These are phyloP conservation scores for Phyllosticta citriasiana DNA, from an alignment of 2,329 filamentous ascomycete genomes.

Conservation along the genomic window DNA sequence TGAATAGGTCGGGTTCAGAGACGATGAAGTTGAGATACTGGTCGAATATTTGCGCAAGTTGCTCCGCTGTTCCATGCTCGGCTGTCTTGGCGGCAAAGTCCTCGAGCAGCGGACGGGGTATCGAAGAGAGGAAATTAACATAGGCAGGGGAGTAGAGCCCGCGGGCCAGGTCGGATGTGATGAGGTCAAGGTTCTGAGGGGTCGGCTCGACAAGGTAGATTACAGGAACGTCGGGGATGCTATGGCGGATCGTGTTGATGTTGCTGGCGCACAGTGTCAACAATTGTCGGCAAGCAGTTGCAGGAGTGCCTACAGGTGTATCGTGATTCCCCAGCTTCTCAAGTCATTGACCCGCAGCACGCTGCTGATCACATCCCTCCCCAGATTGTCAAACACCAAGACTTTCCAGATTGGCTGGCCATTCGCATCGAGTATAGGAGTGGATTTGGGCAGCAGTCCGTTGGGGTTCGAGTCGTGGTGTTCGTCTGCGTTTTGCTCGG, in stretches of 20 bases:
- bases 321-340: conserved; percentile 86
- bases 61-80: conserved; percentile 71
- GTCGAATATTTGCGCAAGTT: conserved; percentile 86
- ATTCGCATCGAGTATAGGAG: conserved; percentile 74
- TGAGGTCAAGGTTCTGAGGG: conserved; percentile 64
- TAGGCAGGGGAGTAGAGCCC: conserved; percentile 89
- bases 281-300: background rate
- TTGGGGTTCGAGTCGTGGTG: conserved; percentile 53
- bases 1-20: conserved; percentile 90
- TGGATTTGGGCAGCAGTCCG: conserved; percentile 55
- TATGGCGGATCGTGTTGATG: conserved; percentile 69
- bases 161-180: conserved; percentile 76
- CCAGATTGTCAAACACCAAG: conserved; percentile 84
- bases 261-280: conserved; percentile 41
- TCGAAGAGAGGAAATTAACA: conserved; percentile 92
- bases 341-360: conserved; percentile 90
- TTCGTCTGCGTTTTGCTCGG: conserved; percentile 43
- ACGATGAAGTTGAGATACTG: conserved; percentile 98
- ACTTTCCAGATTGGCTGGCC: conserved; percentile 97
- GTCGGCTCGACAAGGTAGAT: conserved; percentile 94
- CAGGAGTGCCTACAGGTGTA: conserved; percentile 78
- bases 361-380: conserved; percentile 92
- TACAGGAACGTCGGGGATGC: conserved; percentile 92
- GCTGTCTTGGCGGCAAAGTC: conserved; percentile 89
- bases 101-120: conserved; percentile 81